Base-by-base conservation (phyloP, 352 stramenopile genomes). In the Pythium myriotylum region DNA sequence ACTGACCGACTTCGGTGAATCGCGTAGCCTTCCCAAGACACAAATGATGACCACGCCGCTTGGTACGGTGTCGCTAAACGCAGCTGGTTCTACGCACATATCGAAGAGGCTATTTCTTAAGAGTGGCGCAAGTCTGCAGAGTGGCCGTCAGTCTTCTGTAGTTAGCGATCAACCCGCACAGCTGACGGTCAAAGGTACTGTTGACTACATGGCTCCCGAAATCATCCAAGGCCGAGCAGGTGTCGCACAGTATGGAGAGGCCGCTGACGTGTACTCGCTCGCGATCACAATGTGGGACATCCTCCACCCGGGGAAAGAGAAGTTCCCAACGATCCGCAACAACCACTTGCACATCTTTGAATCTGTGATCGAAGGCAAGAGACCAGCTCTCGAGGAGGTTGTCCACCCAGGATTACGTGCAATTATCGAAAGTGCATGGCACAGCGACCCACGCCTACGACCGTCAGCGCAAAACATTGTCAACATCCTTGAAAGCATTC, bases 161-260 rank as follows among this genome's bases (percentile, higher is more conserved):
- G 22, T 39, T 12, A 57, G 47, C n/a, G 45, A 50, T 24, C 22
- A 22, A 14, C 33, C 56, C 1, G 23, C 19, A 5, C 53, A 52
- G 26, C 83, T 88, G 74, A 84, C 77, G 1, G 83, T 94, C 22
- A 76, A 83, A 48, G 84, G 84, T 3, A 92, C 84, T 0, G 81
- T 89, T 3, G 74, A 88, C 41, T 92, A 91, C 67, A 94, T 94
- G 85, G 83, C 85, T 6, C 83, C 83, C 3, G 84, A 94, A 37
- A 72, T 94, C 53, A 90, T 94, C 54, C 77, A 89, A 2, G 78
- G 78, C 20, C 76, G 73, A 17, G 73, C 61, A 4, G 81, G 79
- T 0, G 12, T 79, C 2, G 79, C 76, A 3, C 26, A 45, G 17
- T 95, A 93, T 55, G 79, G 60, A 17, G 78, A 92, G 46, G 76